These are phyloP conservation scores for Fraxinus anomala DNA, from an alignment of 257 asterid species.

Conservation along the genomic window DNA sequence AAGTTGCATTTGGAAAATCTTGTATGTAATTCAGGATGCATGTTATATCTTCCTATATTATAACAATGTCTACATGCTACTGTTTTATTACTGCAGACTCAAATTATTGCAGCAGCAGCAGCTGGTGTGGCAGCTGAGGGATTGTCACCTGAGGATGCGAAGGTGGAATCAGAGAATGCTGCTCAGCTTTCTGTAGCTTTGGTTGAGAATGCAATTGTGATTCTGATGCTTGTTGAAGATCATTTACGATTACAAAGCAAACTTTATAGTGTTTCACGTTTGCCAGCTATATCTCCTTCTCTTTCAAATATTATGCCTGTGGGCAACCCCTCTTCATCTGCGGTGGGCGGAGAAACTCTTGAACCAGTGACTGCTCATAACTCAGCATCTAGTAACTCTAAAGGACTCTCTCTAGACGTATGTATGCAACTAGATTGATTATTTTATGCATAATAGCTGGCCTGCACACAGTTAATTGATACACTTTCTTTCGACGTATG, in stretches of 20 bases:
- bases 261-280: constrained; percentile 66
- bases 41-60: constrained; percentile 28
- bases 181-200: constrained; percentile 97
- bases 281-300: constrained; percentile 61
- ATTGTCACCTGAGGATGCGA: constrained; percentile 82
- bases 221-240: constrained; percentile 97
- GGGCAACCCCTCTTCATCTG: constrained; percentile 50
- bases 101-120: constrained; percentile 99
- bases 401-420: constrained; percentile 80
- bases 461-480: too few relatives aligned
- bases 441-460: background rate
- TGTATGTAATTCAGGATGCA: constrained; percentile 17
- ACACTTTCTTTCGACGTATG: constrained; percentile 5
- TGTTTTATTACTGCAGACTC: constrained; percentile 75
- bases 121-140: constrained; percentile 99
- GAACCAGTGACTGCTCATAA: constrained; percentile 53
- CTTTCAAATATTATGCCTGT: constrained; percentile 57
- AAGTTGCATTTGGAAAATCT: constrained; percentile 10
- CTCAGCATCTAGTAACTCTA: constrained; percentile 69
- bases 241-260: constrained; percentile 94
- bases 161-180: constrained; percentile 93
- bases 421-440: constrained; percentile 31
- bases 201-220: constrained; percentile 99
- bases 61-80: constrained; percentile 41
- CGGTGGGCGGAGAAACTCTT: constrained; percentile 53